Evolutionary conservation across 768 basidiomycete genomes (phyloP).

Genomic region (Phlebiopsis flavidoalba): DNA sequence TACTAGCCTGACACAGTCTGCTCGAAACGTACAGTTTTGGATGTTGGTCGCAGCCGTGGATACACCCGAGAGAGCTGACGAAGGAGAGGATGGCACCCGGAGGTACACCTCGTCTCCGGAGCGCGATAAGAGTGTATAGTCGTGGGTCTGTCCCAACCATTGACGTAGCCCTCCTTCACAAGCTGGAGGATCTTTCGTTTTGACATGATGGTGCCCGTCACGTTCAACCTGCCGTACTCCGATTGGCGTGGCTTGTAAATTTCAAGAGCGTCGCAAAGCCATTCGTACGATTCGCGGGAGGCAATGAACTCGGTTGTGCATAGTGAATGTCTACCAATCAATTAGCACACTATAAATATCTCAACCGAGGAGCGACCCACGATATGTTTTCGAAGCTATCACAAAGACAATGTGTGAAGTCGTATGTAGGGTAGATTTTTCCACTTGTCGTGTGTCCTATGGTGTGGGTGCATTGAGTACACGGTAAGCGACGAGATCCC

Average conservation of each 20-base stretch:
- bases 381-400: slow-evolving; percentile 99
- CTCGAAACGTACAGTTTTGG: slow-evolving; percentile 85
- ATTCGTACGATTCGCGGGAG: slow-evolving; percentile 96
- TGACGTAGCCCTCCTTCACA: slow-evolving; percentile 79
- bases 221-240: slow-evolving; percentile 88
- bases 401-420: slow-evolving; percentile 96
- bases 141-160: slow-evolving; percentile 97
- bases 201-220: slow-evolving; percentile 94
- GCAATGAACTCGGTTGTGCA: slow-evolving; percentile 96
- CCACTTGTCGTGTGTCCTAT: slow-evolving; percentile 92
- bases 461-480: slow-evolving; percentile 88
- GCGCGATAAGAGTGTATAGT: slow-evolving; percentile 92
- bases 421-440: slow-evolving; percentile 97
- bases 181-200: slow-evolving; percentile 92
- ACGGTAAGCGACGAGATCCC: slow-evolving; percentile 97
- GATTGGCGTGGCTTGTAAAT: slow-evolving; percentile 97
- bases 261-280: slow-evolving; percentile 96
- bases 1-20: slow-evolving; percentile 80
- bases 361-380: slow-evolving; percentile 45
- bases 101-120: slow-evolving; percentile 93
- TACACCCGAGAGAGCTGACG: slow-evolving; percentile 90
- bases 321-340: slow-evolving; percentile 73
- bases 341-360: not conserved
- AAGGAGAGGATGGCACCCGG: slow-evolving; percentile 93
- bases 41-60: slow-evolving; percentile 82